Base-by-base conservation (phyloP, 495 filamentous ascomycete genomes). In the Astrocystis sublimbata region DNA sequence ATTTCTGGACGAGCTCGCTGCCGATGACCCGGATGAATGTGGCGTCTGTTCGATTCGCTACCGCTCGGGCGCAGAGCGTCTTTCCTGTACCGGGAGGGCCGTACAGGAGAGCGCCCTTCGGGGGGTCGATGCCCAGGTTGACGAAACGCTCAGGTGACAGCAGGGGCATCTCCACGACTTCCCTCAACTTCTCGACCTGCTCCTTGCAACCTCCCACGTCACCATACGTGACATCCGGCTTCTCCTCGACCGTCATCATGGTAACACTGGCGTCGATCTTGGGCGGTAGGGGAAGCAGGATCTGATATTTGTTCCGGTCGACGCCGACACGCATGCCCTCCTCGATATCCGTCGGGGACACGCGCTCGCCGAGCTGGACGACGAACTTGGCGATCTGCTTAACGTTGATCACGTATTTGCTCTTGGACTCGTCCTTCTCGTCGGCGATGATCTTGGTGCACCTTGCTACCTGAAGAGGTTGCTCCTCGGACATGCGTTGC, bases 171-270 rank as follows among this genome's bases (percentile, higher is more conserved):
- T 98, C 94, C 35, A 98, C 94, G 19, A 98, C 94, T 78, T 98
- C 94, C 74, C 94, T 85, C 67, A 98, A 86, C 80, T 98, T 98
- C 83, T 98, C 94, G 40, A 98, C 96, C 73, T 98, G 94, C 74
- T 98, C 94, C 78, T 98, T 98, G 85, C 93, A 97, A 60, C 94
- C 94, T 70, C 94, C 94, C 17, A 98, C 96, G 79, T 98, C 94
- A 64, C 94, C 93, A 72, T 98, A 98, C 63, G 94, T 98, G 53
- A 98, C 94, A 76, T 98, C 94, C 13, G 94, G 94, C 83, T 98
- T 98, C 76, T 98, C 94, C 80, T 98, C 94, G 56, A 98, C 94
- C 15, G 94, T 97, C 94, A 98, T 98, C 94, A 98, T 98, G 52
- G 94, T 98, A 66, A 98, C 94, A 66, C 90, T 94, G 53, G 94